Evolutionary conservation across 495 filamentous ascomycete species (phyloP), one percentile per base, ranked within the genome.

Genomic region (Poronia punctata): DNA sequence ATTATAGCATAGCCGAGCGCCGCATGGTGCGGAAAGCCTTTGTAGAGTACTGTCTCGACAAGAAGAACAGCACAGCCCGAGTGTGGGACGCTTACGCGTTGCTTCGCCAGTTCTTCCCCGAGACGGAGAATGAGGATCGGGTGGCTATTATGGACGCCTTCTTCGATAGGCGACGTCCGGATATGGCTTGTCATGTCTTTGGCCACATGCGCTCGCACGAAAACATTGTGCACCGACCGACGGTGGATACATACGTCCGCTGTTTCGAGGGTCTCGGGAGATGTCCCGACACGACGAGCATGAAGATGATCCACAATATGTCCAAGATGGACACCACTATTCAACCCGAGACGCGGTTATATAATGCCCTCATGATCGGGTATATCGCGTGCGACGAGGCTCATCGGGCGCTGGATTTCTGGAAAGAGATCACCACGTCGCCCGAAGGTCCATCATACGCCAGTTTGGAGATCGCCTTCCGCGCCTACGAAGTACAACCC

Each of bases 41-140:
- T 12, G 62, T 83, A 8, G 54, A 74, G 2, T 87, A 82, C 63
- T 78, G 77, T 49, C 52, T 82, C 14, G 76, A 89, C 43, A 64
- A 50, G 17, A 57, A 56, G 4, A 80, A 78, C 47, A 78, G 71
- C 40, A 79, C 70, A 4, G 71, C 77, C 3, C 63, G 72, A 44
- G 72, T 74, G 3, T 97, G 90, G 92, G 83, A 88, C 40, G 75
- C 77, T 8, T 97, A 97, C 63, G 71, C 75, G 20, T 71, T 96
- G 10, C 56, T 92, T 18, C 78, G 78, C 20, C 66, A 82, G 20
- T 76, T 84, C 47, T 95, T 96, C 67, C 76, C 83, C 7, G 90
- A 95, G 56, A 77, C 76, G 0, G 61, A 70, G 1, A 66, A 74
- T 1, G 60, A 61, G 10, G 66, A 72, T 28, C 81, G 89, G 15